Base-by-base conservation (phyloP, 1,284 basidiomycete species). In the Blastosporella zonata region DNA sequence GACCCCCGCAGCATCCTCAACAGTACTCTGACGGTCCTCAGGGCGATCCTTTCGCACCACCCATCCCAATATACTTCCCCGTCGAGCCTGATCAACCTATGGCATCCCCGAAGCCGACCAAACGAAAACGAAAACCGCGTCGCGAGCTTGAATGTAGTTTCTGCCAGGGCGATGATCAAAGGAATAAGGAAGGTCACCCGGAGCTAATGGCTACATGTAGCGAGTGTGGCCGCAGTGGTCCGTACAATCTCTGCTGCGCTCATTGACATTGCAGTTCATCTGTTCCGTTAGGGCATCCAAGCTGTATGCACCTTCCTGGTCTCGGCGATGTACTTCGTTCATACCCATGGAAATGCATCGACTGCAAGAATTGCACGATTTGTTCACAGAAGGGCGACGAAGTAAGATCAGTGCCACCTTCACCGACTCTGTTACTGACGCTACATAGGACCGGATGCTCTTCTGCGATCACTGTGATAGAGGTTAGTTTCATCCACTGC, bases 391-490 rank as follows among this genome's bases (percentile, higher is more conserved):
- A 94, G 64, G 92, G 88, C 27, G 87, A 93, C 64, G 94, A 96
- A 67, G 94, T 95, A 72, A 75, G 90, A 76, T 51, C 52, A 34
- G 38, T 33, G 15, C 17, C 17, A 39, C 37, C 38, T 43, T 27
- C 49, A 25, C 47, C 22, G 9, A 39, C 21, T 50, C 21, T 44
- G 50, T 43, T 45, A 56, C 59, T 29, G 54, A 60, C 21, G 51
- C 42, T 49, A 46, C 44, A 35, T 65, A 96, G 92, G 83, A 78
- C 48, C 78, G 82, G 49, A 85, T 98, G 59, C 69, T 98, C 55
- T 90, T 98, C 59, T 99, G 96, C 67, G 96, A 98, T 72, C 81
- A 77, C 43, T 99, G 96, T 66, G 96, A 99, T 73, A 78, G 93
- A 74, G 93, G 90, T 79, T 63, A 36, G 69, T 62, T 36, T 36